phyloP scores from a whole-genome alignment of 345 rosid genomes.

The Citrus trifoliata region DNA sequence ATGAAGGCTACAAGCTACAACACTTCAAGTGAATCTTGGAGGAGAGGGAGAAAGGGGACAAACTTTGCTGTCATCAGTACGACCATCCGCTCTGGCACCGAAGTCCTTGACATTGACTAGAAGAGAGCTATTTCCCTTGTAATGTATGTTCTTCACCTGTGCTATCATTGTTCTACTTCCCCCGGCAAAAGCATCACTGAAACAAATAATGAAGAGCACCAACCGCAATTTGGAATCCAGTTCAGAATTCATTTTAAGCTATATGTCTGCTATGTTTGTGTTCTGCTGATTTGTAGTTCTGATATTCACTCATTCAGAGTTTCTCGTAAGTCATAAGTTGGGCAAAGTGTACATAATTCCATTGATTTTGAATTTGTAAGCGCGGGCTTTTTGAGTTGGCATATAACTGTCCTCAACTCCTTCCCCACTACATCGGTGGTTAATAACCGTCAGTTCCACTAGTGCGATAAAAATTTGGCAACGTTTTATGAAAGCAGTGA shows the following conservation, averaged over 20 bases:
- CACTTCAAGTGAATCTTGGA: neutral
- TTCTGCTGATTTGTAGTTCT: neutral
- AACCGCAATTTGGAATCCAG: neutral
- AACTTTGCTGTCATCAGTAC: conserved; percentile 27
- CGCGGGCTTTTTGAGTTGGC: neutral
- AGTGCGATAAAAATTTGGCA: neutral
- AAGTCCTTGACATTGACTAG: conserved; percentile 20
- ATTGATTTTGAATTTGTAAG: neutral
- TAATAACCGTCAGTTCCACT: neutral
- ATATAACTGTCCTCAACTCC: neutral
- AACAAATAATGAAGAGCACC: conserved; percentile 6
- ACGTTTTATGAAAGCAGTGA: neutral
- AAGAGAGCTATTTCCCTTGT: conserved; percentile 12
- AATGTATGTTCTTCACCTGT: neutral
- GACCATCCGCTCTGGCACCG: conserved; percentile 33
- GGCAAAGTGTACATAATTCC: neutral
- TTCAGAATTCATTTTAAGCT: conserved; percentile 1
- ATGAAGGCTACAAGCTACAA: neutral
- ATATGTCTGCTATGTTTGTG: neutral
- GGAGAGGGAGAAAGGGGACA: neutral
- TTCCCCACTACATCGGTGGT: neutral
- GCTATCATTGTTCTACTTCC: neutral
- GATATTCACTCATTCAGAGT: neutral
- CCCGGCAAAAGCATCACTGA: conserved; percentile 4
- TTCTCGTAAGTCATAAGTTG: neutral